Conservation (phyloP, 1,284 basidiomycete species). For the Phylloporus gajari region DNA sequence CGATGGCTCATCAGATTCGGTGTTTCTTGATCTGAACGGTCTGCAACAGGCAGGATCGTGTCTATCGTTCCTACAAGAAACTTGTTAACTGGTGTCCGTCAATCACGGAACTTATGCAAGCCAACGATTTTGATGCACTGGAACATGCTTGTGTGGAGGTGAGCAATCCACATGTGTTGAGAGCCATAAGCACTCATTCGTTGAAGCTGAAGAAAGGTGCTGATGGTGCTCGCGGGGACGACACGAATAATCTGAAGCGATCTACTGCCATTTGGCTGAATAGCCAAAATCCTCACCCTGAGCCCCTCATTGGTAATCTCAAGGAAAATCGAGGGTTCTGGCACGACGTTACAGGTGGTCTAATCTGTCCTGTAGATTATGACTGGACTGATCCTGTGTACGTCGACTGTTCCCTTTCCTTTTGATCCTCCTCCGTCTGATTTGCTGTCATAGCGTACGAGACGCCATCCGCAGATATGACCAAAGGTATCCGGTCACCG, state of each 20-base stretch:
- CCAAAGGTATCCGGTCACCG: constrained; percentile 24
- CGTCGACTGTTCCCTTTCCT: background rate
- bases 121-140: background rate
- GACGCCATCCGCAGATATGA: constrained; percentile 24
- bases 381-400: constrained; percentile 39
- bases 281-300: constrained; percentile 5
- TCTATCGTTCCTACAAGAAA: constrained; percentile 22
- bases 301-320: constrained; percentile 9
- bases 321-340: constrained; percentile 34
- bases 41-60: constrained; percentile 12
- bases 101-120: background rate
- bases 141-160: constrained; percentile 13
- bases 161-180: background rate
- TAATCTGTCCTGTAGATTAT: constrained; percentile 40
- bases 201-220: constrained; percentile 25
- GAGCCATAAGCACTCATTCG: background rate
- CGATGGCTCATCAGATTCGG: background rate
- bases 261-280: constrained; percentile 38
- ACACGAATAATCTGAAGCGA: constrained; percentile 22
- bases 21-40: background rate
- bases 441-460: background rate
- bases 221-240: constrained; percentile 32
- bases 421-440: background rate
- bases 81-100: constrained; percentile 17
- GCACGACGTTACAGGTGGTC: constrained; percentile 36